A percentile compares a stretch with the other conserved stretches of the same genome.
Evolutionary conservation across 495 filamentous ascomycete species (phyloP).

Genomic region (Aspergillus saccharolyticus): DNA sequence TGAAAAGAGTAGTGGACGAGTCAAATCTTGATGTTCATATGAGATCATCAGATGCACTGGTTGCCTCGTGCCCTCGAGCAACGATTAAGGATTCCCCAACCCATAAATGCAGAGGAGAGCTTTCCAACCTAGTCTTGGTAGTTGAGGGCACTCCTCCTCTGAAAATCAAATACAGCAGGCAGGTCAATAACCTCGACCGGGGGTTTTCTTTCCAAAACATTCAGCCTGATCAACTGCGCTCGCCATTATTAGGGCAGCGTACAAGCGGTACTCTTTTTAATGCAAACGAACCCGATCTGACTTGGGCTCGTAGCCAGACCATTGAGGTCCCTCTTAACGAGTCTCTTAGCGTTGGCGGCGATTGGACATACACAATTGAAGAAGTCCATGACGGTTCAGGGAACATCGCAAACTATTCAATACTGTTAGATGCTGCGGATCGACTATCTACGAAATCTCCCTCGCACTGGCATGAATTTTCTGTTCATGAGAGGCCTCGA

Average conservation of each 20-base stretch:
- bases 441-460: constrained; percentile 48
- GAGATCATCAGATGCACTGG: constrained; percentile 65
- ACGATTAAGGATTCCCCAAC: constrained; percentile 56
- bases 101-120: constrained; percentile 73
- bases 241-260: constrained; percentile 59
- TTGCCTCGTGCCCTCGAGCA: constrained; percentile 79
- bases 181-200: constrained; percentile 68
- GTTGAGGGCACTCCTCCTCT: constrained; percentile 89
- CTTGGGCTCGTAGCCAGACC: constrained; percentile 72
- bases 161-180: constrained; percentile 82
- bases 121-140: constrained; percentile 76
- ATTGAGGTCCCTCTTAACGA: constrained; percentile 82
- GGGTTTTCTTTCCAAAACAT: constrained; percentile 83
- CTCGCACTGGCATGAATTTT: constrained; percentile 73
- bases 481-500: constrained; percentile 80
- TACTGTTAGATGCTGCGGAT: constrained; percentile 52
- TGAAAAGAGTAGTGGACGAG: constrained; percentile 81
- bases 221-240: constrained; percentile 78
- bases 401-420: constrained; percentile 78
- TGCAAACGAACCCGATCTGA: constrained; percentile 51
- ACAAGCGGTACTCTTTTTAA: constrained; percentile 52
- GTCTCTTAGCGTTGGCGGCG: constrained; percentile 67
- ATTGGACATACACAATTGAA: constrained; percentile 86
- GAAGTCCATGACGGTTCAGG: constrained; percentile 87
- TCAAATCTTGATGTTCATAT: constrained; percentile 87